Evolutionary conservation across 106 monocot genomes (phyloP).

Genomic region (Allium fistulosum): DNA sequence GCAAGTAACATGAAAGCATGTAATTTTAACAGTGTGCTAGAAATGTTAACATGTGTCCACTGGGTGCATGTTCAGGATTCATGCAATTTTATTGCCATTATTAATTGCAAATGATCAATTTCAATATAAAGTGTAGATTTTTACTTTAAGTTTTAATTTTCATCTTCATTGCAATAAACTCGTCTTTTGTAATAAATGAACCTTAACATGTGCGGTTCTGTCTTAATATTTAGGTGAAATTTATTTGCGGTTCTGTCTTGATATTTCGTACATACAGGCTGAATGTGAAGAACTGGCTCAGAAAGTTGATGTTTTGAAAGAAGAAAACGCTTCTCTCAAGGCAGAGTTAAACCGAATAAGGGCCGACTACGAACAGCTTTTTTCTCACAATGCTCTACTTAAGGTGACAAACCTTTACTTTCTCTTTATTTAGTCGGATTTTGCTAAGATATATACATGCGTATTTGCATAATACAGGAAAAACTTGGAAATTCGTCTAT

Average conservation of each 20-base stretch:
- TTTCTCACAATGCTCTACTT: constrained; percentile 49
- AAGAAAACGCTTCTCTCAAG: constrained; percentile 59
- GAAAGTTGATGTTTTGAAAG: constrained; percentile 54
- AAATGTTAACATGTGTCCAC: background rate
- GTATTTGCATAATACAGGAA: constrained; percentile 23
- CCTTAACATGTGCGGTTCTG: background rate
- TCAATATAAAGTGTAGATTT: no score
- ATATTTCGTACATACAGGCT: constrained; percentile 21
- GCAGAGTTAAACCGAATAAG: constrained; percentile 52
- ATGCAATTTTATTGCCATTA: background rate
- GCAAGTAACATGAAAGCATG: background rate
- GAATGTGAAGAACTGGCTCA: constrained; percentile 71
- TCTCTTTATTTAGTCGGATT: no score
- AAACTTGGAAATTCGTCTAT: constrained; percentile 32
- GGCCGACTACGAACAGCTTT: constrained; percentile 51
- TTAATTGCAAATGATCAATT: no score
- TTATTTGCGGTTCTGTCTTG: no score
- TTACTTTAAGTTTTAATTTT: no score
- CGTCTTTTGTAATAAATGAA: background rate
- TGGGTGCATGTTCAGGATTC: background rate
- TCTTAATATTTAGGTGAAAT: no score
- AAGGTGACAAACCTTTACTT: constrained; percentile 30
- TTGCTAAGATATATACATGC: background rate
- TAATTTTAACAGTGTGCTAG: background rate
- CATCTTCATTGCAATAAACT: no score